Conservation (phyloP, 129 eudicot species). For the Saussurea involucrata region DNA sequence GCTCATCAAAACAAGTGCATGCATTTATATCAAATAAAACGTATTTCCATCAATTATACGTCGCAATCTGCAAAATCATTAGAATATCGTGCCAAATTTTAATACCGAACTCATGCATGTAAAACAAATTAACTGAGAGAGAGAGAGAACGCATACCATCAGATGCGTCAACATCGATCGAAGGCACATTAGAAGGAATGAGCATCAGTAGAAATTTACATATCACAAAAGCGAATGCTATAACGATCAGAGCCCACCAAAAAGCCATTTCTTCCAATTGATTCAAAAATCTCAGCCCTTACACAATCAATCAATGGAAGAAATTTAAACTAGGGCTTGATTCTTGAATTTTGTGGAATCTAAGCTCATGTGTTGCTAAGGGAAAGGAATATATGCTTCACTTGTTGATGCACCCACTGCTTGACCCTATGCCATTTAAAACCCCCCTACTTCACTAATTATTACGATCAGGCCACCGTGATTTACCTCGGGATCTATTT, state of each 20-base stretch:
- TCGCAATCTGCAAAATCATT: conserved; percentile 9
- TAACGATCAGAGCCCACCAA: conserved; percentile 79
- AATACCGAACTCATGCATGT: not conserved
- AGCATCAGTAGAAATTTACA: conserved; percentile 84
- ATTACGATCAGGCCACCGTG: conserved; percentile 18
- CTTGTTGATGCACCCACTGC: conserved; percentile 14
- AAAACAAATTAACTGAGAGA: not conserved
- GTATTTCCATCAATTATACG: not conserved
- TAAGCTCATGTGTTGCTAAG: conserved; percentile 5
- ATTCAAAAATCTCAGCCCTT: not conserved
- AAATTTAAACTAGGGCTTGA: conserved; percentile 24
- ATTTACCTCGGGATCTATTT: not conserved
- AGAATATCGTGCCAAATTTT: not conserved
- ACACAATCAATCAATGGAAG: not conserved
- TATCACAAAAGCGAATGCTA: conserved; percentile 73
- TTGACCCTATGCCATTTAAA: conserved; percentile 3
- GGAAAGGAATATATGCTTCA: conserved; percentile 23
- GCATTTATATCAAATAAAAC: conserved; percentile 2
- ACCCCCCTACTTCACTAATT: not conserved
- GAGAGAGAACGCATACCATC: conserved; percentile 50
- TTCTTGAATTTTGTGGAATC: not conserved
- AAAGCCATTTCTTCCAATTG: conserved; percentile 57
- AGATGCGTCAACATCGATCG: conserved; percentile 88
- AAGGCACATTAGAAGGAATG: conserved; percentile 92
- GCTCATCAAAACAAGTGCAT: not conserved